Conservation (phyloP, 2,329 filamentous ascomycete genomes). For the Neoscytalidium dimidiatum region DNA sequence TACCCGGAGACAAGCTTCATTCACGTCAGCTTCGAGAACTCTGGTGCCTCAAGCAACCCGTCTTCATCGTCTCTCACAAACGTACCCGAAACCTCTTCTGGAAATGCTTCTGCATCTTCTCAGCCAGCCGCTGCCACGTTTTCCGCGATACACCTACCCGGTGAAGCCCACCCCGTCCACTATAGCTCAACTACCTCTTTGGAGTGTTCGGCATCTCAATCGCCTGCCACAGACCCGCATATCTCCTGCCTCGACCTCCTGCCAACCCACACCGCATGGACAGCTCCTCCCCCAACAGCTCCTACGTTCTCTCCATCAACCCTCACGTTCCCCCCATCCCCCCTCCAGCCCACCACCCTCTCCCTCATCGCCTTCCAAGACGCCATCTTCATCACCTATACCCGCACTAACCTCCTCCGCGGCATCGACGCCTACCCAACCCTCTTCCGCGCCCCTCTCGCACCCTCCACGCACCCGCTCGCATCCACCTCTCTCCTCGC, state of each 20-base stretch:
- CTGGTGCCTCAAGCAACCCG: not conserved
- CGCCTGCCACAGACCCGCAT: too few relatives aligned
- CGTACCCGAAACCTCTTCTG: not conserved
- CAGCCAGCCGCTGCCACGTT: too few relatives aligned
- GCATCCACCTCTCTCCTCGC: not conserved
- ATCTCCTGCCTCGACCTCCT: too few relatives aligned
- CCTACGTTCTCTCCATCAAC: not conserved
- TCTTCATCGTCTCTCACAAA: not conserved
- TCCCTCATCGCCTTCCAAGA: not conserved
- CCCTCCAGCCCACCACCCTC: not conserved
- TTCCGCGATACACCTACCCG: too few relatives aligned
- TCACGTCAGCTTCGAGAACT: not conserved
- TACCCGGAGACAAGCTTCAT: not conserved
- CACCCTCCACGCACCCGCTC: not conserved
- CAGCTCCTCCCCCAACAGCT: not conserved
- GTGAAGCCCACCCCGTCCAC: too few relatives aligned
- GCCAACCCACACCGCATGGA: too few relatives aligned
- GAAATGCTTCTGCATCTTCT: too few relatives aligned
- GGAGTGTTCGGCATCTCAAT: too few relatives aligned
- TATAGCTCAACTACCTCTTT: too few relatives aligned
- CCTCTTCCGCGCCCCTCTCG: not conserved
- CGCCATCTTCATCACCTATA: not conserved
- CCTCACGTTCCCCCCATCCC: too few relatives aligned
- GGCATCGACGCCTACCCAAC: not conserved
- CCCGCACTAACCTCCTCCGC: not conserved